Evolutionary conservation across 225 moss, liverwort and hornwort genomes (phyloP), one percentile per base, ranked within the genome.

Genomic region (Pleurozium schreberi): DNA sequence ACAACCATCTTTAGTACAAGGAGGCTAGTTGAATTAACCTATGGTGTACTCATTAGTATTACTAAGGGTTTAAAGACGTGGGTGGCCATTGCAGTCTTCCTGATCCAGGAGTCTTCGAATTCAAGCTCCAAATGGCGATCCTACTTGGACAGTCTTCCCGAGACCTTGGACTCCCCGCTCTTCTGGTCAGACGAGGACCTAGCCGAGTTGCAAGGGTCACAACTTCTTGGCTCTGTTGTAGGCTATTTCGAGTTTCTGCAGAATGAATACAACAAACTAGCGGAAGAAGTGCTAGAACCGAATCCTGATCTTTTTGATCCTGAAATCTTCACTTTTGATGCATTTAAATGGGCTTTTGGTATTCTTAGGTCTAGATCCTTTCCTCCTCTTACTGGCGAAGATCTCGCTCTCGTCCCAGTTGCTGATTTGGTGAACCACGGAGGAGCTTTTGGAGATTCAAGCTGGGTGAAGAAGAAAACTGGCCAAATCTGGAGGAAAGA

Each of bases 351-450:
- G 97, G 97, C 95, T 22, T 99, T 97, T 65, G 99, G 96, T 16
- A 95, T 96, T 76, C 94, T 99, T 45, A 95, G 99, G 58, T 97
- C 96, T 12, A 93, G 99, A 38, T 96, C 99, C 27, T 99, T 97
- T 86, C 79, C 96, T 78, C 99, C 99, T 58, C 92, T 99, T 40
- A 97, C 94, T 22, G 97, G 97, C 28, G 96, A 97, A 40, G 93
- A 97, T 50, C 89, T 99, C 20, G 95, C 97, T n/a, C 83, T 99
- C 49, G 96, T 99, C 27, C 99, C 99, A 40, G 81, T 99, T 20
- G 97, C 99, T 47, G 99, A 99, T 83, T 93, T 99, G 75, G 93
- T 96, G 57, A 99, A 97, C 84, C 96, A 99, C 80, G 95, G 95
- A 80, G 70, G 67, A 47, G 81, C 90, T 38, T 93, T 89, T 43